phyloP scores from a whole-genome alignment of 306 rosid genomes.

The Lablab purpureus region DNA sequence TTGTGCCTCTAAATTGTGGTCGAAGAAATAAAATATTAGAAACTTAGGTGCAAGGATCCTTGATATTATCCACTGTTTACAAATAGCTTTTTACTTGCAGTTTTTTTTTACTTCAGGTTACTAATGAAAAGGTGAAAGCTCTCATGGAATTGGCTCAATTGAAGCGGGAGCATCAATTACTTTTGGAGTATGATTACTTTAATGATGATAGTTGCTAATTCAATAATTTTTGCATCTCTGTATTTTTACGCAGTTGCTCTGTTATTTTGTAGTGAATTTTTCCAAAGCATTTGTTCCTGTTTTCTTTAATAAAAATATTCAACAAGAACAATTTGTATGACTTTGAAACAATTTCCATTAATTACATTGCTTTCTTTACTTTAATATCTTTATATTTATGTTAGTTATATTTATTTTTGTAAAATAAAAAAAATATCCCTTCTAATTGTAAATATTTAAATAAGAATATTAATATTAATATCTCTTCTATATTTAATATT shows the following conservation, averaged over 20 bases:
- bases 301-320: slow-evolving; percentile 11
- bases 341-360: no score
- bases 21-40: slow-evolving; percentile 35
- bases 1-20: slow-evolving; percentile 36
- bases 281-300: slow-evolving; percentile 23
- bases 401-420: no score
- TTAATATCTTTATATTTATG: no score
- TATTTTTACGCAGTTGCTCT: slow-evolving; percentile 17
- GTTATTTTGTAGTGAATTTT: slow-evolving; percentile 26
- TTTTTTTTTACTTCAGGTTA: slow-evolving; percentile 68
- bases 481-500: no score
- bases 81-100: slow-evolving; percentile 29
- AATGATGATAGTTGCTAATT: slow-evolving; percentile 39
- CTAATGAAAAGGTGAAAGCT: slow-evolving; percentile 95
- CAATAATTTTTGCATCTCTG: slow-evolving; percentile 20
- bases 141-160: slow-evolving; percentile 88
- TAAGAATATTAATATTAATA: no score
- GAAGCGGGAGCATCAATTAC: slow-evolving; percentile 80
- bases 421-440: no score
- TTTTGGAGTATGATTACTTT: slow-evolving; percentile 71
- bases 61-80: slow-evolving; percentile 23
- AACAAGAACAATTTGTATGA: no score
- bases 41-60: slow-evolving; percentile 20
- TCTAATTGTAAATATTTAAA: no score
- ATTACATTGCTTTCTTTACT: no score